These are phyloP conservation scores for Plasmodium gonderi DNA, from an alignment of 169 alveolate genomes.

Conservation along the genomic window DNA sequence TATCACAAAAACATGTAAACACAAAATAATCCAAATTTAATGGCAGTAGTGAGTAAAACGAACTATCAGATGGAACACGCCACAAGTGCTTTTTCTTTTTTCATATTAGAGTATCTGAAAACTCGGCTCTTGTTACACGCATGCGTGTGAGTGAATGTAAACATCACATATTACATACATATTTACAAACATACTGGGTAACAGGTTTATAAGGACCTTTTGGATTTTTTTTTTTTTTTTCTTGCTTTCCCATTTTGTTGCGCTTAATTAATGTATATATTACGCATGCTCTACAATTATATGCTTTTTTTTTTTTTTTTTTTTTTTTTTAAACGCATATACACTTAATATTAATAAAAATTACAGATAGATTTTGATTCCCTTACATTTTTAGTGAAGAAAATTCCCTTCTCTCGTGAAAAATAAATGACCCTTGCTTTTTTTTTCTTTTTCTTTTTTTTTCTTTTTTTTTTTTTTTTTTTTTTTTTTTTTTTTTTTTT, in stretches of 20 bases:
- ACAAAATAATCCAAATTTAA: too few relatives aligned
- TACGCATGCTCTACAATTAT: neutral
- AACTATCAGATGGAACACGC: neutral
- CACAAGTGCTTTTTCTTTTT: neutral
- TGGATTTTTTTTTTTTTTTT: neutral
- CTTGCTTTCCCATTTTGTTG: slow-evolving; percentile 1
- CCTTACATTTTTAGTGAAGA: neutral
- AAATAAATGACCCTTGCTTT: too few relatives aligned
- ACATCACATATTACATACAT: neutral
- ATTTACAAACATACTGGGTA: neutral
- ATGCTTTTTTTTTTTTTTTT: neutral
- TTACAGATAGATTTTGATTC: neutral
- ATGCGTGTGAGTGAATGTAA: neutral
- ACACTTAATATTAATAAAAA: neutral
- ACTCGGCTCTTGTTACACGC: neutral
- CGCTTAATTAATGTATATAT: neutral
- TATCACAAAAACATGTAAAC: too few relatives aligned
- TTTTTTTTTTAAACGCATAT: neutral
- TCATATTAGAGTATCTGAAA: neutral
- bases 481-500: neutral
- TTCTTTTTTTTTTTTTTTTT: too few relatives aligned
- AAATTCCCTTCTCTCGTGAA: neutral
- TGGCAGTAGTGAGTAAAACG: neutral
- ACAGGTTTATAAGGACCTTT: neutral
- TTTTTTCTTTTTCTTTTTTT: too few relatives aligned